A percentile compares a stretch with the other conserved stretches of the same genome.
These are phyloP conservation scores for Amniculicola lignicola DNA, from an alignment of 495 filamentous ascomycete species.

Conservation along the genomic window DNA sequence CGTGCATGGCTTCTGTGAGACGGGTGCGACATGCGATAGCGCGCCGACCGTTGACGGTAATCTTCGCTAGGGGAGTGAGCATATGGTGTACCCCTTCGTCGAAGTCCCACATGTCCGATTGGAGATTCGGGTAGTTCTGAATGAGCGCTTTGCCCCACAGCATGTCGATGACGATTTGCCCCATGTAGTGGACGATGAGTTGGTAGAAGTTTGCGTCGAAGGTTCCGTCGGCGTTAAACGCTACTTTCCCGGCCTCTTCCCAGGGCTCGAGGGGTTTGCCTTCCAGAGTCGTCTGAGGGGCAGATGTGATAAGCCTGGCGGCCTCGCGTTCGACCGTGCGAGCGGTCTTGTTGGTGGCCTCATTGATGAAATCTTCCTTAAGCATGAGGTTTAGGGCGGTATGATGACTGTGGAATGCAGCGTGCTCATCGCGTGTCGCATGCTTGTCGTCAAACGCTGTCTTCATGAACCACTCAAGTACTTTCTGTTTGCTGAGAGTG, in stretches of 20 bases:
- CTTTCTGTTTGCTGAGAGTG: constrained; percentile 13
- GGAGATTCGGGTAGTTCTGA: constrained; percentile 10
- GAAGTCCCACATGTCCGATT: constrained; percentile 18
- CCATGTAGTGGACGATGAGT: constrained; percentile 17
- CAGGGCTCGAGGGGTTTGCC: constrained; percentile 3
- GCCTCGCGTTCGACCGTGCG: neutral
- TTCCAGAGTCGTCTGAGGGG: neutral
- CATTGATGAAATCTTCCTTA: constrained; percentile 22
- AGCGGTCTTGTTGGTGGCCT: constrained; percentile 8
- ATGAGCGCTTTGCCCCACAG: constrained; percentile 16
- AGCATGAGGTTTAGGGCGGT: constrained; percentile 16
- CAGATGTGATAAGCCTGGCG: constrained; percentile 12
- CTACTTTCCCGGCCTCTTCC: constrained; percentile 15
- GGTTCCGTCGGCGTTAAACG: constrained; percentile 6
- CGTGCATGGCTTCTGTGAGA: constrained; percentile 11
- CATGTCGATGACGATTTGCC: constrained; percentile 20
- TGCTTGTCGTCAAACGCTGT: constrained; percentile 4
- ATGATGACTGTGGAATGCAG: constrained; percentile 15
- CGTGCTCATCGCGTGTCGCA: constrained; percentile 7
- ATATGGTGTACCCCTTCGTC: constrained; percentile 18
- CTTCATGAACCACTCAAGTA: constrained; percentile 22
- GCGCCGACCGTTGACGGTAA: constrained; percentile 4
- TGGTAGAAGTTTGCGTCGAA: constrained; percentile 13
- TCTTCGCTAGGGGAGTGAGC: neutral
- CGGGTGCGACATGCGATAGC: constrained; percentile 1